Base-by-base conservation (phyloP, 345 rosid genomes). In the Lepidium aucheri region DNA sequence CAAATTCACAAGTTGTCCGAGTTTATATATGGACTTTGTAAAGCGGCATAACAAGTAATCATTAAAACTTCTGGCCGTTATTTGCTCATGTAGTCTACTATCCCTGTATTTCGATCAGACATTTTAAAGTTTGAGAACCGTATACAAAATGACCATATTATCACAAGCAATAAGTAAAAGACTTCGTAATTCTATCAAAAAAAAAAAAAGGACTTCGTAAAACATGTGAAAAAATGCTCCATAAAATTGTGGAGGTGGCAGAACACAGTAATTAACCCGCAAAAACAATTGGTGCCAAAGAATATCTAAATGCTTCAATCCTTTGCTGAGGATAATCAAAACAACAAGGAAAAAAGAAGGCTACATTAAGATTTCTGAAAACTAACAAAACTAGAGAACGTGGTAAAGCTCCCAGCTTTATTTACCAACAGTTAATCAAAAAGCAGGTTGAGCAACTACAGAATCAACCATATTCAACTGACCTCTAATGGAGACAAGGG, bases 401-500 rank as follows among this genome's bases (percentile, higher is more conserved):
- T 8, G 65, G 40, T 28, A 57, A 68, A 28, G 34, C 42, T 58
- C 35, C 20, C 35, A 1, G 12, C 66, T 57, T 15, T 12, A 56
- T 44, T 20, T 28, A 68, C 51, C 33, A 49, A 9, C 4, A 49
- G 46, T 8, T 9, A 35, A 40, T 16, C 34, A 53, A 32, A 53
- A 28, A 5, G 53, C 53, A 60, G 43, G 22, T 60, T 10, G 18
- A 69, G 53, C 18, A 60, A 22, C 40, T 16, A 40, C 10, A 46
- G 13, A 39, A 53, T 26, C 9, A 71, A 63, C 11, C 65, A 64
- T 47, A 18, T 50, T 13, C 44, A 51, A 70, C 75, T 60, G 14
- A 83, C 85, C 87, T 81, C 75, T 77, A 72, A 69, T 58, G 30
- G 89, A 77, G 52, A 87, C 63, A 68, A 81, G 59, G 4, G 95